Evolutionary conservation across 2,329 filamentous ascomycete genomes (phyloP).

Genomic region (Phaeoacremonium minimum): DNA sequence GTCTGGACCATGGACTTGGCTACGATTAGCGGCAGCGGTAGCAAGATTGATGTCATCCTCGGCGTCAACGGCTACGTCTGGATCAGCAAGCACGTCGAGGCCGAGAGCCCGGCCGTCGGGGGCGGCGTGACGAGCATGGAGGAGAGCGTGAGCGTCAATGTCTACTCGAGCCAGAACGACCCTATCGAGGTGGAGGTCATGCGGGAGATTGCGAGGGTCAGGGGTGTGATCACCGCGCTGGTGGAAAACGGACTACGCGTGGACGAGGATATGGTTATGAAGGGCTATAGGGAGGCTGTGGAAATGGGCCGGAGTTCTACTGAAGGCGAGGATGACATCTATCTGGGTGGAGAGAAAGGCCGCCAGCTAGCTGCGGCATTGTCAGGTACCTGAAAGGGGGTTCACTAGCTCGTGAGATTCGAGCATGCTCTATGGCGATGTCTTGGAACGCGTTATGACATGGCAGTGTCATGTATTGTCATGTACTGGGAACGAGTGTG

Average conservation of each 20-base stretch:
- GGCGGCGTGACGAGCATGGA: slow-evolving; percentile 79
- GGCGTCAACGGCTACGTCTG: slow-evolving; percentile 97
- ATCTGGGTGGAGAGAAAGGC: slow-evolving; percentile 55
- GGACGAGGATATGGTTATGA: slow-evolving; percentile 83
- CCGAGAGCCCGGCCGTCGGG: slow-evolving; percentile 42
- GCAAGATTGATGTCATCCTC: slow-evolving; percentile 77
- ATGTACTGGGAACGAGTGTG: too few relatives aligned
- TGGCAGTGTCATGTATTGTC: too few relatives aligned
- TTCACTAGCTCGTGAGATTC: too few relatives aligned
- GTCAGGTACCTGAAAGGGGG: slow-evolving; percentile 13
- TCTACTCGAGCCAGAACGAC: slow-evolving; percentile 96
- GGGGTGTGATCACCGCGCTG: slow-evolving; percentile 76
- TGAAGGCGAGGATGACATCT: slow-evolving; percentile 51
- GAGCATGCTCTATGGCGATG: too few relatives aligned
- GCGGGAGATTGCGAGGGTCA: slow-evolving; percentile 81
- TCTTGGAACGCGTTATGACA: too few relatives aligned
- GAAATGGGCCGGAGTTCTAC: slow-evolving; percentile 64
- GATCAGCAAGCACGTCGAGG: slow-evolving; percentile 80
- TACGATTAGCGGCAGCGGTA: slow-evolving; percentile 23
- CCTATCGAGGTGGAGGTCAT: slow-evolving; percentile 71
- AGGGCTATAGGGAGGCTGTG: slow-evolving; percentile 76
- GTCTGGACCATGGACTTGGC: slow-evolving; percentile 72
- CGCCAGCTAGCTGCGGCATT: slow-evolving; percentile 42
- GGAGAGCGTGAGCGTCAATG: slow-evolving; percentile 76
- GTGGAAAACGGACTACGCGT: slow-evolving; percentile 79